Evolutionary conservation across 805 yeast species (phyloP).

Genomic region (Candida golubevii): DNA sequence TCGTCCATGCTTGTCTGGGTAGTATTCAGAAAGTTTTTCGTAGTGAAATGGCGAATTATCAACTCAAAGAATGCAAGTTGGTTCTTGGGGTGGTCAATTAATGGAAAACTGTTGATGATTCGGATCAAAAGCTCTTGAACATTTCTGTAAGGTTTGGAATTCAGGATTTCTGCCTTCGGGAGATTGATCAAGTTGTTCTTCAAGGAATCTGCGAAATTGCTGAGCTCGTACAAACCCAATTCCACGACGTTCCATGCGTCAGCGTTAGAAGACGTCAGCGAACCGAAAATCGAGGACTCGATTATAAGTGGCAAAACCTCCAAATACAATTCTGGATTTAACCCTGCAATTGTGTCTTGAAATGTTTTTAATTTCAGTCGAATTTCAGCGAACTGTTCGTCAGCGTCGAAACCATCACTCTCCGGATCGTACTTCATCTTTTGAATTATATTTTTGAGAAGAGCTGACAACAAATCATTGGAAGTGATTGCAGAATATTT

Average conservation of each 20-base stretch:
- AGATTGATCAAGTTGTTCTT: conserved; percentile 72
- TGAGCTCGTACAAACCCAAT: conserved; percentile 79
- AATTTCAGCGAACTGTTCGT: conserved; percentile 75
- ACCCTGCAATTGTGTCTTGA: conserved; percentile 71
- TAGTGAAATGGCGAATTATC: conserved; percentile 70
- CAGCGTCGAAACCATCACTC: conserved; percentile 57
- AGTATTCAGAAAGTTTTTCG: conserved; percentile 35
- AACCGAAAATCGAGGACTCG: conserved; percentile 23
- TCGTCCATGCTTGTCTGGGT: conserved; percentile 43
- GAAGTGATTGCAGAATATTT: conserved; percentile 40
- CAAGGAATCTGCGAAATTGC: conserved; percentile 72
- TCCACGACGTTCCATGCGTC: conserved; percentile 53
- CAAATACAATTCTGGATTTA: conserved; percentile 56
- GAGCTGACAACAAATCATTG: conserved; percentile 52
- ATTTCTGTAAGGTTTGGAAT: conserved; percentile 60
- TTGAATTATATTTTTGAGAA: conserved; percentile 64
- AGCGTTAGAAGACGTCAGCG: conserved; percentile 4
- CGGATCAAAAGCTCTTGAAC: conserved; percentile 59
- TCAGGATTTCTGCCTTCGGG: conserved; percentile 59
- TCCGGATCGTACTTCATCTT: conserved; percentile 81
- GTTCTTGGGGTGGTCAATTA: conserved; percentile 70
- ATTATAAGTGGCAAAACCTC: conserved; percentile 60
- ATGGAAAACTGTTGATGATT: conserved; percentile 37
- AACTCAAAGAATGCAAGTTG: conserved; percentile 82
- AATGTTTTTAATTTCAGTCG: conserved; percentile 69